A percentile compares a stretch with the other conserved stretches of the same genome.
These are phyloP conservation scores for Verticillium albo-atrum DNA, from an alignment of 2,329 filamentous ascomycete species.

Conservation along the genomic window DNA sequence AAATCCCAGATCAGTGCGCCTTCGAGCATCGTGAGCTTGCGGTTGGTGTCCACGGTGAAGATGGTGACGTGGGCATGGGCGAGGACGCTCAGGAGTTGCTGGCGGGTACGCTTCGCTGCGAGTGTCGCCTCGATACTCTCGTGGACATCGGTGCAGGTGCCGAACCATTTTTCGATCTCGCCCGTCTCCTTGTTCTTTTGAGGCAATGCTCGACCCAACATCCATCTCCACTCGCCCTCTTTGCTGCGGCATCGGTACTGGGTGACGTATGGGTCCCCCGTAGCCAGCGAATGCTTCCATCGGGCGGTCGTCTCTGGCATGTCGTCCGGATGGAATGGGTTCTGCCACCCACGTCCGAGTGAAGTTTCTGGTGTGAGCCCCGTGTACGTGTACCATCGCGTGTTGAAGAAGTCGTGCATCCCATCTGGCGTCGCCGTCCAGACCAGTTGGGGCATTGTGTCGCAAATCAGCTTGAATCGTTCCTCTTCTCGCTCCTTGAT, in stretches of 20 bases:
- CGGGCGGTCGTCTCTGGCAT: conserved; percentile 45
- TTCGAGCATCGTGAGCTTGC: conserved; percentile 64
- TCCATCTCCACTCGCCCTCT: conserved; percentile 73
- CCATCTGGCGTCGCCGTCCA: conserved; percentile 70
- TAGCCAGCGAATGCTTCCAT: conserved; percentile 61
- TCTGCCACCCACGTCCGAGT: conserved; percentile 57
- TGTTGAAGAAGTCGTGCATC: conserved; percentile 67
- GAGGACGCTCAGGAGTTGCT: conserved; percentile 69
- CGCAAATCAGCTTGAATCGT: conserved; percentile 71
- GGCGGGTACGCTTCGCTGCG: conserved; percentile 60
- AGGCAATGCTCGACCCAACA: conserved; percentile 68
- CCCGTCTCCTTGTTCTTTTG: conserved; percentile 62
- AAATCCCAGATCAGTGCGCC: conserved; percentile 57
- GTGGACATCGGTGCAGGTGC: conserved; percentile 76
- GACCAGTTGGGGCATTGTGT: conserved; percentile 67
- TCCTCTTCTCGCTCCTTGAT: conserved; percentile 69
- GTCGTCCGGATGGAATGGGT: conserved; percentile 68
- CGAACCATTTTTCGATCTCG: conserved; percentile 74
- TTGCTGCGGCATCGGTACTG: conserved; percentile 67
- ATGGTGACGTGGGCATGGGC: conserved; percentile 71
- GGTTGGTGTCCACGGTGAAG: conserved; percentile 63
- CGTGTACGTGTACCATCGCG: conserved; percentile 77
- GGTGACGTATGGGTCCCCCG: conserved; percentile 63
- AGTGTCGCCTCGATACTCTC: conserved; percentile 67
- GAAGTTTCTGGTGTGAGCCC: conserved; percentile 60